These are phyloP conservation scores for Laburnicola sp. DNA, from an alignment of 2,329 filamentous ascomycete genomes.

Conservation along the genomic window DNA sequence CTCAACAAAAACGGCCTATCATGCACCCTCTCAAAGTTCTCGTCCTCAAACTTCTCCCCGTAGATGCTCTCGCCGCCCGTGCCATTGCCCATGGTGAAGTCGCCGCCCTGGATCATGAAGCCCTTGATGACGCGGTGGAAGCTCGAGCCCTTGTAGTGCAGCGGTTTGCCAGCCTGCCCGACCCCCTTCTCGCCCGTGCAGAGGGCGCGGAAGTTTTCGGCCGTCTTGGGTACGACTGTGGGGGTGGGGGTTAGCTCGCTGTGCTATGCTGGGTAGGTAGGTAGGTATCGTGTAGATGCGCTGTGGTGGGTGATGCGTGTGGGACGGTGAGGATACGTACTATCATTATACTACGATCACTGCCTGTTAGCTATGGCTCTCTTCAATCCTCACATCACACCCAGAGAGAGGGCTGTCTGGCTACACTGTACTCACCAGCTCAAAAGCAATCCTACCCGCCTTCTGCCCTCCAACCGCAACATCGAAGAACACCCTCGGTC, in stretches of 20 bases:
- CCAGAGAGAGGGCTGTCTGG: too few relatives aligned
- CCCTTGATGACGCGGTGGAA: constrained; percentile 98
- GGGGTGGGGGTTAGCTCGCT: constrained; percentile 9
- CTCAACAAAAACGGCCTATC: constrained; percentile 90
- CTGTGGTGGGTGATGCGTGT: background rate
- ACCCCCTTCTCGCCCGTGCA: constrained; percentile 93
- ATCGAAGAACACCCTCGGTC: constrained; percentile 90
- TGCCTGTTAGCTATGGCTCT: constrained; percentile 15
- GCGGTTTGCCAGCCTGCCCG: constrained; percentile 77
- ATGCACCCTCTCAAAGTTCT: constrained; percentile 92
- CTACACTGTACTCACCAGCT: constrained; percentile 63
- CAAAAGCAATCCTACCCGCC: constrained; percentile 80
- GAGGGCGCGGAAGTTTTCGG: constrained; percentile 91
- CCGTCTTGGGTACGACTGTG: constrained; percentile 83
- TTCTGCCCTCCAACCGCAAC: constrained; percentile 75
- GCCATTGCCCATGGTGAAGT: constrained; percentile 93
- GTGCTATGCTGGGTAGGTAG: background rate
- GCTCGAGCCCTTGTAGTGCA: constrained; percentile 87
- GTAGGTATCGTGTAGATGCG: background rate
- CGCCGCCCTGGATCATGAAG: constrained; percentile 98
- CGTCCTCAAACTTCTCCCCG: constrained; percentile 93
- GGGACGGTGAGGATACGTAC: constrained; percentile 23
- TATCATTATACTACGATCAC: constrained; percentile 47
- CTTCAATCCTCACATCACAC: background rate
- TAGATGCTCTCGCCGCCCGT: constrained; percentile 98